These are phyloP conservation scores for Dalechampia spathulata DNA, from an alignment of 441 rosid species.

Conservation along the genomic window DNA sequence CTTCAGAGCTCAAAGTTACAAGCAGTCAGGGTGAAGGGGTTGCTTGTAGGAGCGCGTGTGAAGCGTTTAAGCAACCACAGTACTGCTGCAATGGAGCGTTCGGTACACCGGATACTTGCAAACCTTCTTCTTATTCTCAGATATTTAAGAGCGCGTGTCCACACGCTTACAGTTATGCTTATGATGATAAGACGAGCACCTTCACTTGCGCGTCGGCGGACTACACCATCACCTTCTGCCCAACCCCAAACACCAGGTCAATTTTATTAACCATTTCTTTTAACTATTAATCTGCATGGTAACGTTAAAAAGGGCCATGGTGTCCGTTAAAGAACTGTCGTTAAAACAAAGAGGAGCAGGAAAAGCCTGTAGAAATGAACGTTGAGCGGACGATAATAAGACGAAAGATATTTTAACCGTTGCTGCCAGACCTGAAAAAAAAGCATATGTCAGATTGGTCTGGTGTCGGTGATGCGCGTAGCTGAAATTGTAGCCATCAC, in stretches of 20 bases:
- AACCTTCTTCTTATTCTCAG: constrained; percentile 65
- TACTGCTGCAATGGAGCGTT: constrained; percentile 81
- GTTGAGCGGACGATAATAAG: too few species aligned
- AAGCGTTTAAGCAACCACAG: constrained; percentile 59
- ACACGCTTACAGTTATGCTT: constrained; percentile 83
- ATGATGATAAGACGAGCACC: constrained; percentile 75
- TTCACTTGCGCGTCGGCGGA: constrained; percentile 68
- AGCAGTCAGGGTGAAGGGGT: constrained; percentile 29
- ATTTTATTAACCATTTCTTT: too few species aligned
- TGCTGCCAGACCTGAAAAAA: too few species aligned
- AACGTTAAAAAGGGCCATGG: too few species aligned
- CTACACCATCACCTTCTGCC: constrained; percentile 77
- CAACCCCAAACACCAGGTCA: constrained; percentile 70
- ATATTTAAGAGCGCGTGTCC: constrained; percentile 77
- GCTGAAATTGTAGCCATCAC: too few species aligned
- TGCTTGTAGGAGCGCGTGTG: constrained; percentile 86
- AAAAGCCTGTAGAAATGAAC: too few species aligned
- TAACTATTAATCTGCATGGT: too few species aligned
- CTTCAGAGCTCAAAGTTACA: constrained; percentile 57
- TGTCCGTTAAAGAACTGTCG: too few species aligned
- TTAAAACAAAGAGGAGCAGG: too few species aligned
- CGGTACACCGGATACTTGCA: constrained; percentile 62
- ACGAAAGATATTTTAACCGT: background rate
- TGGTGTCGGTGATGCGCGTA: too few species aligned
- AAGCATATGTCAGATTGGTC: too few species aligned